phyloP scores from a whole-genome alignment of 768 basidiomycete genomes.

The Leccinum subgranulosum region DNA sequence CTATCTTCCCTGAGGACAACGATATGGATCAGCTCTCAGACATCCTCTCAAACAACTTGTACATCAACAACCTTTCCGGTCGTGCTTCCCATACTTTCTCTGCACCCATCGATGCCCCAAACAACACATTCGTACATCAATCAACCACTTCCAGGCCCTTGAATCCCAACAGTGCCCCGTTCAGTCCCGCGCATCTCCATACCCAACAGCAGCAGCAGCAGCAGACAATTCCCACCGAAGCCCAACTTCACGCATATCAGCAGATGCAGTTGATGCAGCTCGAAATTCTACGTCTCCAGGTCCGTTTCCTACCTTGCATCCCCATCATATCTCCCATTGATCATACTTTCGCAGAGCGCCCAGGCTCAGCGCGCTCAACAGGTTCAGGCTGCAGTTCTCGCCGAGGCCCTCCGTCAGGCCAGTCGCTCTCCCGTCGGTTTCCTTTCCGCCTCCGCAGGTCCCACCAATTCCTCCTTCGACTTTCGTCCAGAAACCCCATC shows the following conservation, averaged over 20 bases:
- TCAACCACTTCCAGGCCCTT: constrained; percentile 51
- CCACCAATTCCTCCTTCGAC: constrained; percentile 62
- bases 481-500: constrained; percentile 55
- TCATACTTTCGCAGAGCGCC: constrained; percentile 43
- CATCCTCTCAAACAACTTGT: constrained; percentile 50
- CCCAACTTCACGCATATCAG: constrained; percentile 64
- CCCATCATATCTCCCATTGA: constrained; percentile 9
- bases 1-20: constrained; percentile 48
- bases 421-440: constrained; percentile 29
- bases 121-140: constrained; percentile 65
- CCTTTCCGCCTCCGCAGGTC: constrained; percentile 73
- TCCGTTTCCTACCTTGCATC: constrained; percentile 26
- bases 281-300: constrained; percentile 81
- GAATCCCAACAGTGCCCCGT: constrained; percentile 50
- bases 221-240: constrained; percentile 37
- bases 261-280: constrained; percentile 80
- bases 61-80: constrained; percentile 39
- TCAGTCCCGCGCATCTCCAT: constrained; percentile 41
- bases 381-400: constrained; percentile 68
- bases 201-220: constrained; percentile 29
- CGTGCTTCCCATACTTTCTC: constrained; percentile 55
- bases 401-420: constrained; percentile 51
- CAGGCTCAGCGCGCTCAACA: constrained; percentile 62
- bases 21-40: constrained; percentile 62
- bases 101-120: constrained; percentile 65